phyloP scores from a whole-genome alignment of 78 protist genomes.

The Pelomyxa schiedti region DNA sequence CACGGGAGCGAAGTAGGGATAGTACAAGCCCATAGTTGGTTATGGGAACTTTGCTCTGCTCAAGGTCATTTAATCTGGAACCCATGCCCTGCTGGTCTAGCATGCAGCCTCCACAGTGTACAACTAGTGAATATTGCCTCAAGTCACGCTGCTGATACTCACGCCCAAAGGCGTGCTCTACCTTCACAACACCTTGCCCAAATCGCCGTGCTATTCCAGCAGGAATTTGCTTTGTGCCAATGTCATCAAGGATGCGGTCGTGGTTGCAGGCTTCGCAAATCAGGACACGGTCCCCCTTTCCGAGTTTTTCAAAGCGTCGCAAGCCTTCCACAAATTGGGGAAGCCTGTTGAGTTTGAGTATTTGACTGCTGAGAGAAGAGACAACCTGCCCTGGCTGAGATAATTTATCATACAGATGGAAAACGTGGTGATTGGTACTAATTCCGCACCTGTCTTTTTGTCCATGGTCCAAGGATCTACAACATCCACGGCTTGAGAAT shows the following conservation, averaged over 20 bases:
- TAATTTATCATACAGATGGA: conserved; percentile 17
- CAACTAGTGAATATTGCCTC: not conserved
- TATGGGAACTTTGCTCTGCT: not conserved
- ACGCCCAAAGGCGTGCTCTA: conserved; percentile 16
- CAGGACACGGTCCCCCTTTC: conserved; percentile 12
- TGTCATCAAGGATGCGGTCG: conserved; percentile 18
- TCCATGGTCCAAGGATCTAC: conserved; percentile 6
- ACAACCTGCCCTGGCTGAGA: conserved; percentile 10
- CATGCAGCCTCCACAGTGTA: not conserved
- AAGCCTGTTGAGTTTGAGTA: too few relatives aligned
- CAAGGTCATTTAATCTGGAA: not conserved
- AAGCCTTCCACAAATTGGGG: conserved; percentile 13
- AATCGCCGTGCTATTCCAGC: not conserved
- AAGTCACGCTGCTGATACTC: not conserved
- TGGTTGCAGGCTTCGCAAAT: conserved; percentile 34
- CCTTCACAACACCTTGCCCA: not conserved
- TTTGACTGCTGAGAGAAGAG: too few relatives aligned
- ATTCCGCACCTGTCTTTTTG: not conserved
- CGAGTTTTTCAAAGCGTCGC: not conserved
- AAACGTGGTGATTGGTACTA: conserved; percentile 11
- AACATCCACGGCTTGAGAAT: conserved; percentile 3
- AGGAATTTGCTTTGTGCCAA: conserved; percentile 10
- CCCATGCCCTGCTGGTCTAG: not conserved
- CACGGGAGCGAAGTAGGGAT: not conserved
- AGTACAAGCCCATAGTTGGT: not conserved